phyloP scores from a whole-genome alignment of 805 yeast species.

The Candida germanica region DNA sequence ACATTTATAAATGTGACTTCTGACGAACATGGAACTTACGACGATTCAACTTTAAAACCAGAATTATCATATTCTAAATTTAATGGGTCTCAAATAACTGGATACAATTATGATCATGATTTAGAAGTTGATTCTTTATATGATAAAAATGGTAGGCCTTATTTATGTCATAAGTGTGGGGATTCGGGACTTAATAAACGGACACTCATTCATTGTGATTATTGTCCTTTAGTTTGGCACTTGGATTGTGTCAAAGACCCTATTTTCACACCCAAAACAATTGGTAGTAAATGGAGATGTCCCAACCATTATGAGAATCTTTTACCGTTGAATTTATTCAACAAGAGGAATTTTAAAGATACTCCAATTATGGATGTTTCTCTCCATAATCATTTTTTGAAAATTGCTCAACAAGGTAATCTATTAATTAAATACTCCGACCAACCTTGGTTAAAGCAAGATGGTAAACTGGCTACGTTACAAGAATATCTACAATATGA shows the following conservation, averaged over 20 bases:
- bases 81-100: constrained; percentile 33
- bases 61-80: constrained; percentile 41
- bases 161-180: constrained; percentile 75
- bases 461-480: constrained; percentile 18
- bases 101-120: constrained; percentile 44
- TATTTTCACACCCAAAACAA: constrained; percentile 62
- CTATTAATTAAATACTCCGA: constrained; percentile 31
- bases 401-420: constrained; percentile 25
- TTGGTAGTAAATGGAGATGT: constrained; percentile 86
- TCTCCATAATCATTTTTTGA: constrained; percentile 31
- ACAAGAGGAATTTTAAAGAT: constrained; percentile 47
- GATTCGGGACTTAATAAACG: constrained; percentile 59
- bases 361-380: constrained; percentile 54
- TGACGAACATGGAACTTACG: constrained; percentile 68
- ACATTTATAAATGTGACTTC: constrained; percentile 69
- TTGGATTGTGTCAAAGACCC: constrained; percentile 83
- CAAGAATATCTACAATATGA: constrained; percentile 31
- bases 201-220: constrained; percentile 72
- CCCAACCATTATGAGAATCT: constrained; percentile 73
- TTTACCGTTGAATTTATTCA: constrained; percentile 34
- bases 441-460: constrained; percentile 27
- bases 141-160: constrained; percentile 66
- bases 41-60: constrained; percentile 47
- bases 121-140: constrained; percentile 61
- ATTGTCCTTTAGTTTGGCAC: constrained; percentile 83